Conservation (phyloP, 2,329 filamentous ascomycete genomes). For the Arthrinium phaeospermum region DNA sequence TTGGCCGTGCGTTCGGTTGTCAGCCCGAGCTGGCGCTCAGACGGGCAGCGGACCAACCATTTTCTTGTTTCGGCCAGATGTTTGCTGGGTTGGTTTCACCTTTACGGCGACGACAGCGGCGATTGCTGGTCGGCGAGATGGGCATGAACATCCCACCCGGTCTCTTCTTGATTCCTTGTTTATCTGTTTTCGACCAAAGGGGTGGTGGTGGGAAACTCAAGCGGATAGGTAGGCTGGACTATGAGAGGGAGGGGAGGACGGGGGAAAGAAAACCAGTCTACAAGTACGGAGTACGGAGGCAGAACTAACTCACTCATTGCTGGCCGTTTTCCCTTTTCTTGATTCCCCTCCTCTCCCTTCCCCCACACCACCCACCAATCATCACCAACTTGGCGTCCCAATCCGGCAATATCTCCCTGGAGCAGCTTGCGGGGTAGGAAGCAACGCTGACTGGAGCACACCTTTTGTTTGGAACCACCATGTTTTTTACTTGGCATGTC, state of each 20-base stretch:
- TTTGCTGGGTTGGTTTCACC: not conserved
- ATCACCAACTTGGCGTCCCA: slow-evolving; percentile 9
- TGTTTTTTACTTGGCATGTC: not conserved
- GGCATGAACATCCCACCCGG: not conserved
- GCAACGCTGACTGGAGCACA: not conserved
- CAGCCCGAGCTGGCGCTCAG: not conserved
- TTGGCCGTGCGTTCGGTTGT: not conserved
- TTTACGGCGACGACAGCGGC: not conserved
- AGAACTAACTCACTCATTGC: not conserved
- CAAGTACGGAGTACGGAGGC: too few relatives aligned
- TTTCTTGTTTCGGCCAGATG: not conserved
- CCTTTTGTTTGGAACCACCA: not conserved
- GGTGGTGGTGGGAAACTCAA: not conserved
- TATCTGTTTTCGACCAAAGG: not conserved
- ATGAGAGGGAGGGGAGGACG: not conserved
- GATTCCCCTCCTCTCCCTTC: not conserved
- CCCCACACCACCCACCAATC: slow-evolving; percentile 12
- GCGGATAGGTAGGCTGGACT: not conserved
- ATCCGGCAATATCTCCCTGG: slow-evolving; percentile 4
- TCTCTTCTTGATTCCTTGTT: not conserved
- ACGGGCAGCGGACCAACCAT: too few relatives aligned
- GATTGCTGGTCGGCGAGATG: not conserved
- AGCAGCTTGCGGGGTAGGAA: not conserved
- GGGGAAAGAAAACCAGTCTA: not conserved
- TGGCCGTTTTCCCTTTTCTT: not conserved